Conservation (phyloP, 768 basidiomycete species). For the Crassisporium funariophilum region DNA sequence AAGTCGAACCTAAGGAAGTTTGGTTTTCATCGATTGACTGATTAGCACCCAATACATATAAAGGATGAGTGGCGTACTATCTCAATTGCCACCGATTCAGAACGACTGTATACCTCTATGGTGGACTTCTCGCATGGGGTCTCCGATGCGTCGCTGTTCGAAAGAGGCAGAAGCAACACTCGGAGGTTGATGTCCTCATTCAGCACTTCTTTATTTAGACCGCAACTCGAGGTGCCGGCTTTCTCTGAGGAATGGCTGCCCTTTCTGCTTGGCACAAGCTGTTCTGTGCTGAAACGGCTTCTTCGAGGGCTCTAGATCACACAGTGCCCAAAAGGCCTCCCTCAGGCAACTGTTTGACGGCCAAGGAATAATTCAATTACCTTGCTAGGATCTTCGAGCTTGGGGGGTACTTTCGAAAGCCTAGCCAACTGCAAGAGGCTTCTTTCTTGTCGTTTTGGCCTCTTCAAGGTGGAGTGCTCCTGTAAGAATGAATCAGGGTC, state of each 20-base stretch:
- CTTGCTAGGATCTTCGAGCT: no score
- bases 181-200: slow-evolving; percentile 11
- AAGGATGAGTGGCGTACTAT: slow-evolving; percentile 5
- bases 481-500: no score
- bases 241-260: neutral
- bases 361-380: neutral
- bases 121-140: slow-evolving; percentile 9
- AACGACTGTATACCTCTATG: slow-evolving; percentile 6
- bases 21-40: neutral
- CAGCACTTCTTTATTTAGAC: slow-evolving; percentile 9
- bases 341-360: no score
- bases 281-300: slow-evolving; percentile 9
- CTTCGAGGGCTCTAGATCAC: neutral
- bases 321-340: neutral
- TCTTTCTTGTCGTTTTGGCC: no score
- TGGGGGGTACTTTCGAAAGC: no score
- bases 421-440: no score
- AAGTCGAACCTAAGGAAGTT: slow-evolving; percentile 8
- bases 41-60: neutral
- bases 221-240: slow-evolving; percentile 1
- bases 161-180: slow-evolving; percentile 6
- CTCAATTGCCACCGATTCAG: slow-evolving; percentile 10
- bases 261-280: slow-evolving; percentile 7
- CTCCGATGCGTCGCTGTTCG: neutral
- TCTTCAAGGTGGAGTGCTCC: no score